Evolutionary conservation across 2,329 filamentous ascomycete genomes (phyloP).

Genomic region (Fusarium sp.): DNA sequence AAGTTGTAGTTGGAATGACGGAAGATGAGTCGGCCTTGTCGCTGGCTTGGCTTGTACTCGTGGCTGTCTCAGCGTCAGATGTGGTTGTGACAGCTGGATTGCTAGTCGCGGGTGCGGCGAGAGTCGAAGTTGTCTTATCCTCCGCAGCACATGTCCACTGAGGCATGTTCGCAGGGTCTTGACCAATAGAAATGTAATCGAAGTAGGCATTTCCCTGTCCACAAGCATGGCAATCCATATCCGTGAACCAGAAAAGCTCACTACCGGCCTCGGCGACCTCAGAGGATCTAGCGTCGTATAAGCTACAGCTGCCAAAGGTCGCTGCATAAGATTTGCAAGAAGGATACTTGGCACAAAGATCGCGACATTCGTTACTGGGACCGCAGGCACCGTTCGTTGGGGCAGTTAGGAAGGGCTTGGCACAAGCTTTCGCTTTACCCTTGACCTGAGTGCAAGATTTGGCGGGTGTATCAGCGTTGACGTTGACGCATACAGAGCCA

Average conservation of each 20-base stretch:
- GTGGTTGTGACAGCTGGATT: background rate
- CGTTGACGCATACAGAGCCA: constrained; percentile 26
- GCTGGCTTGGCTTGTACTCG: background rate
- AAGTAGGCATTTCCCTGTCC: constrained; percentile 28
- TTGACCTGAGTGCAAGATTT: constrained; percentile 13
- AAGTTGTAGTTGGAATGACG: background rate
- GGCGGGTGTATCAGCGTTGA: constrained; percentile 27
- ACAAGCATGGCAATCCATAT: constrained; percentile 35
- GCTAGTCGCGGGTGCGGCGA: background rate
- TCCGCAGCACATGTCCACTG: constrained; percentile 8
- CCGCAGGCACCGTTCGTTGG: constrained; percentile 10
- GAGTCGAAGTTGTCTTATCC: background rate
- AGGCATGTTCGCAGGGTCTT: constrained; percentile 1
- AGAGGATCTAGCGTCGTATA: constrained; percentile 23
- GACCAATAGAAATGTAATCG: constrained; percentile 23
- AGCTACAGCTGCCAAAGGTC: constrained; percentile 23
- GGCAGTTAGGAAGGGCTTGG: constrained; percentile 24
- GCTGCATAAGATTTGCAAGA: constrained; percentile 36
- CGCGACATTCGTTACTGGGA: constrained; percentile 26
- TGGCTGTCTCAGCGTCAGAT: background rate
- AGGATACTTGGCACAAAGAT: constrained; percentile 32
- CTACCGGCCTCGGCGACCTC: constrained; percentile 14
- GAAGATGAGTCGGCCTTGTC: background rate
- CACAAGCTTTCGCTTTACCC: constrained; percentile 31
- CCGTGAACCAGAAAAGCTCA: constrained; percentile 14